Base-by-base conservation (phyloP, 176 grass and related monocot species). In the Sorghum bicolor region DNA sequence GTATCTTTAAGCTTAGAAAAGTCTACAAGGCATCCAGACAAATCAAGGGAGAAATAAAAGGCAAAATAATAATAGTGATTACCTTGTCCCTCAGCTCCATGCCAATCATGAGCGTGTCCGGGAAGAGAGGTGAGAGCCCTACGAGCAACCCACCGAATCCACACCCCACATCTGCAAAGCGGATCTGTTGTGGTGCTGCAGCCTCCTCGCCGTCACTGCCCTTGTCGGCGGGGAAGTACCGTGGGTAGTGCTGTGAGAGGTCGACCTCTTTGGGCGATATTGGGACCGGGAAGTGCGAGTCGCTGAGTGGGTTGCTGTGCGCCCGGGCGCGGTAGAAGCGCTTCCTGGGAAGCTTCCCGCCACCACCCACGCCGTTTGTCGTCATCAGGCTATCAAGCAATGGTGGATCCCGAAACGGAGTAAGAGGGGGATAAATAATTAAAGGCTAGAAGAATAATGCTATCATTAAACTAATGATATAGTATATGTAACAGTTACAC, bases 51-150 rank as follows among this genome's bases (percentile, higher is more conserved):
- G 26, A 28, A 15, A 16, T 16, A 14, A 6, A 19, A 17, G 15
- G 37, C 12, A 71, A 70, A 38, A 36, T 64, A 8, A 47, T 29
- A n/a, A 25, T 26, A 11, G 45, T 19, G 4, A 58, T 70, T 85
- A 92, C 96, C 92, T 95, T 98, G 48, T 98, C 96, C 74, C 93
- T 90, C 0, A 98, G 91, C 83, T 98, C 91, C 96, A 99, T 99
- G 64, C 96, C 96, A 28, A 99, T 93, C 91, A 99, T 99, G 40
- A 98, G 89, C 74, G 84, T 92, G 70, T 95, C 91, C 0, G 89
- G 96, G 81, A 98, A 94, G 45, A 94, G 87, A 5, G 89, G 89
- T 2, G 96, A 99, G 19, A 99, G 84, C 24, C 87, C 80, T 6
- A 96, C 87, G 1, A 99, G 93, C 80, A 99, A 32, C 37, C 94